These are phyloP conservation scores for Ammopiptanthus mongolicus DNA, from an alignment of 306 rosid species.

Conservation along the genomic window DNA sequence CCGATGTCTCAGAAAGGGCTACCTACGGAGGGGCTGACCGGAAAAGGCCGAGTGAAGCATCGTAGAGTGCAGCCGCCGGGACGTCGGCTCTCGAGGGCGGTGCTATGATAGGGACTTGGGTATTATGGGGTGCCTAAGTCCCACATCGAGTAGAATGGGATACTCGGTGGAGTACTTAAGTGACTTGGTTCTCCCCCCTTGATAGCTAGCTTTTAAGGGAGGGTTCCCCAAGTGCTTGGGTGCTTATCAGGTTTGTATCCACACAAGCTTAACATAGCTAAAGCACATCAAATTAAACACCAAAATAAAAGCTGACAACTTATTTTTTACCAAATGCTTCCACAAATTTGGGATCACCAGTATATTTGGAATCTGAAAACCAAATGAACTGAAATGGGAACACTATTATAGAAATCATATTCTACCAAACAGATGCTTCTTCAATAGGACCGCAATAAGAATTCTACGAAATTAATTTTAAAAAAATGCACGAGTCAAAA, in stretches of 20 bases:
- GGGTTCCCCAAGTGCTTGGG: too few relatives aligned
- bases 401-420: not conserved
- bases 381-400: not conserved
- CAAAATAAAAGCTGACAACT: not conserved
- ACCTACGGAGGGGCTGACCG: too few relatives aligned
- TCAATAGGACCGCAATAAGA: not conserved
- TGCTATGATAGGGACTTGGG: too few relatives aligned
- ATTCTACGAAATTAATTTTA: not conserved
- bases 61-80: too few relatives aligned
- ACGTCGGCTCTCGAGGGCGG: too few relatives aligned
- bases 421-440: not conserved
- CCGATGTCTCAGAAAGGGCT: too few relatives aligned
- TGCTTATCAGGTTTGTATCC: not conserved
- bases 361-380: slow-evolving; percentile 64
- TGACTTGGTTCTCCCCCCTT: too few relatives aligned
- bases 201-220: too few relatives aligned
- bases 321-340: slow-evolving; percentile 74
- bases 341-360: slow-evolving; percentile 53
- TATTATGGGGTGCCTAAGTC: too few relatives aligned
- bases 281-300: not conserved
- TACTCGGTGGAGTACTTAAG: too few relatives aligned
- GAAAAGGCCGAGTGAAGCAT: too few relatives aligned
- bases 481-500: not conserved
- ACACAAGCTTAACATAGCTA: not conserved
- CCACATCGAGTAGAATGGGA: too few relatives aligned